Percentiles rank a stretch among this genome's conserved stretches.
Conservation (phyloP, 352 stramenopile genomes). For the Pythium sukuiense region DNA sequence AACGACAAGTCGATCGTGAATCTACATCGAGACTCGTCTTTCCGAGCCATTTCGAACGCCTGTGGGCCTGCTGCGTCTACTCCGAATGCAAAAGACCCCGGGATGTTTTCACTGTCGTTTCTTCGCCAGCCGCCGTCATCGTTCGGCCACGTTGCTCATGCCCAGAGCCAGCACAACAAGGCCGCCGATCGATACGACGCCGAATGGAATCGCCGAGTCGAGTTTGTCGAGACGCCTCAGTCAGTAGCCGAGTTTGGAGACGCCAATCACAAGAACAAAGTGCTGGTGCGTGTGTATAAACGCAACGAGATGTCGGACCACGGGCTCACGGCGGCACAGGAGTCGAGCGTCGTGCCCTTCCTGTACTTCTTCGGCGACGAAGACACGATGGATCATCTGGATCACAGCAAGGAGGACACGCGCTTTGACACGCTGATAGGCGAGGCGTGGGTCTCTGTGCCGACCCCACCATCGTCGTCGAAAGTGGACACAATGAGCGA, state of each 20-base stretch:
- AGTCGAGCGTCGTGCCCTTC: constrained; percentile 85
- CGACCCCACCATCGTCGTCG: constrained; percentile 21
- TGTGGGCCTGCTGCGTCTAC: constrained; percentile 30
- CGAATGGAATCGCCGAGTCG: constrained; percentile 83
- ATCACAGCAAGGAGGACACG: constrained; percentile 85
- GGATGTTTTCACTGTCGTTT: constrained; percentile 70
- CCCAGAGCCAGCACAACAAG: constrained; percentile 2
- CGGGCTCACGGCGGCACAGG: constrained; percentile 68
- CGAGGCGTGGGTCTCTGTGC: constrained; percentile 77
- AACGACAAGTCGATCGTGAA: constrained; percentile 84
- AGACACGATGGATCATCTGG: constrained; percentile 82
- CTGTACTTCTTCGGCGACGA: constrained; percentile 89
- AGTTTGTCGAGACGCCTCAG: constrained; percentile 57
- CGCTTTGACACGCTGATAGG: constrained; percentile 75
- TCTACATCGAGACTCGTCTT: constrained; percentile 74
- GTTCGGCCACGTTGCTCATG: constrained; percentile 14
- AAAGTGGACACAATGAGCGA: constrained; percentile 18
- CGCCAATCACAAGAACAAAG: constrained; percentile 31
- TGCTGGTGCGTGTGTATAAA: constrained; percentile 74
- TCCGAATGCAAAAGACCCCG: constrained; percentile 16
- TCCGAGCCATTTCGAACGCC: constrained; percentile 72
- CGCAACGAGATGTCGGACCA: constrained; percentile 77
- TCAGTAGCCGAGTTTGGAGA: constrained; percentile 18
- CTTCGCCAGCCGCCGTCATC: constrained; percentile 51
- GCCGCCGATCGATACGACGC: constrained; percentile 47